Conservation (phyloP, 768 basidiomycete genomes). For the Lyophyllum shimeji region DNA sequence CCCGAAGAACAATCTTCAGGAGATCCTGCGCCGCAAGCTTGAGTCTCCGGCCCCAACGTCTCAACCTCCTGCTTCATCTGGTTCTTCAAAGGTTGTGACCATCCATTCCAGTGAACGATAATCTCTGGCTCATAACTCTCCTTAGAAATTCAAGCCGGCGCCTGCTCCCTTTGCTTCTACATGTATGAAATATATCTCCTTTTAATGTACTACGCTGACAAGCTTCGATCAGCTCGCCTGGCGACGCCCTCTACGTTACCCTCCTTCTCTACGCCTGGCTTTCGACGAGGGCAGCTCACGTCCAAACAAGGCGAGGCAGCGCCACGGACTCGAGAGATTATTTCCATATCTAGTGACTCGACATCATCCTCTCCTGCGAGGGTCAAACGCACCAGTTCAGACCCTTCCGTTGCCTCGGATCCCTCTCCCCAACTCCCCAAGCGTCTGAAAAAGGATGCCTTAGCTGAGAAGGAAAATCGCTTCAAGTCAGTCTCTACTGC, state of each 20-base stretch:
- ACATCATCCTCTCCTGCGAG: constrained; percentile 33
- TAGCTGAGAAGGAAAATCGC: constrained; percentile 37
- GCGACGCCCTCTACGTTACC: constrained; percentile 28
- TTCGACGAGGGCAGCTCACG: constrained; percentile 26
- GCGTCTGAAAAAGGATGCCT: constrained; percentile 27
- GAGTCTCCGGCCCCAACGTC: constrained; percentile 7
- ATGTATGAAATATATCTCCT: neutral
- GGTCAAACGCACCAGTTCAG: constrained; percentile 42
- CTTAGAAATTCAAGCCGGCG: constrained; percentile 19
- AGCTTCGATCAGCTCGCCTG: constrained; percentile 23
- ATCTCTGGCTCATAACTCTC: neutral
- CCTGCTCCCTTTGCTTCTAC: constrained; percentile 18
- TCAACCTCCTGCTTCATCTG: constrained; percentile 5
- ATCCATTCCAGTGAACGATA: neutral
- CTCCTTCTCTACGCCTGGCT: constrained; percentile 47
- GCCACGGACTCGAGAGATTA: constrained; percentile 23
- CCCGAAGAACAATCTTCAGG: constrained; percentile 40
- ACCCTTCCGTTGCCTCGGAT: constrained; percentile 30
- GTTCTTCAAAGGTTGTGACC: constrained; percentile 20
- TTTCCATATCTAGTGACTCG: constrained; percentile 39
- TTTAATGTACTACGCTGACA: neutral
- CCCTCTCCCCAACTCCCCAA: constrained; percentile 30
- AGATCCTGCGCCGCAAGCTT: constrained; percentile 29
- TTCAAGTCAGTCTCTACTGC: neutral
- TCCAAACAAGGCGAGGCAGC: constrained; percentile 9